Evolutionary conservation across 1,284 basidiomycete species (phyloP).

Genomic region (Trametes hirsuta): DNA sequence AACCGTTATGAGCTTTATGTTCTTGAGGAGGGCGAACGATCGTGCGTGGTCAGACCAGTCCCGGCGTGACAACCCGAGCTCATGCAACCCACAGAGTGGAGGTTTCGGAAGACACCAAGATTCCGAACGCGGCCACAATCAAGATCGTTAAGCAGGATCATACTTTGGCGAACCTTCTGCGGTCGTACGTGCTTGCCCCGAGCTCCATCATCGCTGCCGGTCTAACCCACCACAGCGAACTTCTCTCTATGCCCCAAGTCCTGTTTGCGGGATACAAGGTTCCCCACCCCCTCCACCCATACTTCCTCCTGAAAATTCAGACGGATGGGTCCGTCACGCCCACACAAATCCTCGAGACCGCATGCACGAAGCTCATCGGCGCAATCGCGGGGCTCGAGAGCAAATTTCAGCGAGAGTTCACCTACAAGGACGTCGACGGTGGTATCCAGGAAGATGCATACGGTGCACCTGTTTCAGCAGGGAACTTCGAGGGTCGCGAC

Average conservation of each 20-base stretch:
- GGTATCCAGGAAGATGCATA: conserved; percentile 62
- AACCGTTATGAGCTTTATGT: conserved; percentile 92
- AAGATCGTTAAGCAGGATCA: conserved; percentile 97
- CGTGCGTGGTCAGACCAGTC: conserved; percentile 56
- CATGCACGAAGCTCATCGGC: conserved; percentile 83
- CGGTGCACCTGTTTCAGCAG: conserved; percentile 45
- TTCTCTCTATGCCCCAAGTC: conserved; percentile 82
- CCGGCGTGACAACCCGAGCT: conserved; percentile 1
- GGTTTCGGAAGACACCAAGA: conserved; percentile 93
- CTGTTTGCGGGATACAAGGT: conserved; percentile 98
- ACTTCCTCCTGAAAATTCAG: conserved; percentile 94
- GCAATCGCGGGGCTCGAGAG: conserved; percentile 69
- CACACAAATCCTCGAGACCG: conserved; percentile 81
- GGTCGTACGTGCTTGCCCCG: conserved; percentile 66
- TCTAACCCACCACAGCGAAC: conserved; percentile 60
- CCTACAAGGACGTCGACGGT: conserved; percentile 68
- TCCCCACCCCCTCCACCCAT: conserved; percentile 93
- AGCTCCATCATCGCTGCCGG: neutral
- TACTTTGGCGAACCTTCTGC: conserved; percentile 94
- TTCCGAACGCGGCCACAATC: conserved; percentile 95
- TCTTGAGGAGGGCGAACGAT: conserved; percentile 90
- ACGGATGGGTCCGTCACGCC: conserved; percentile 91
- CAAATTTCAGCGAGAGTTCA: conserved; percentile 80
- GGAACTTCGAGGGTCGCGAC: conserved; percentile 51
- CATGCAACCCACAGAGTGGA: conserved; percentile 68